Evolutionary conservation across 2,329 filamentous ascomycete species (phyloP).

Genomic region (Stagonosporopsis vannaccii): DNA sequence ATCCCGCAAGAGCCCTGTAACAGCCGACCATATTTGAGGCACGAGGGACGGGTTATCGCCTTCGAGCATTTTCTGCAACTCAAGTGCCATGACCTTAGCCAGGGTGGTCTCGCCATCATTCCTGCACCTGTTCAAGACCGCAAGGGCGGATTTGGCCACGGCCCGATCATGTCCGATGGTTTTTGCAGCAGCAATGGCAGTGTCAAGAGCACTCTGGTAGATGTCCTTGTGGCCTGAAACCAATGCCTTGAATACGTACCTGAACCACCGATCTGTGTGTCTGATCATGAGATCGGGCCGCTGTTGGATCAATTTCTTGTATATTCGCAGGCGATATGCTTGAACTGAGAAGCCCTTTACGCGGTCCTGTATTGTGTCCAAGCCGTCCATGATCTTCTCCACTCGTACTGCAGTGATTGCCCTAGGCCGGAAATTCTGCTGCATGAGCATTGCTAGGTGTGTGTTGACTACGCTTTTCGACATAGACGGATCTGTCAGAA

Average conservation of each 20-base stretch:
- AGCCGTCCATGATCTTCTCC: slow-evolving; percentile 71
- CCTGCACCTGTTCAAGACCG: slow-evolving; percentile 65
- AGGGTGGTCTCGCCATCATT: slow-evolving; percentile 62
- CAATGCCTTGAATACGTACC: slow-evolving; percentile 82
- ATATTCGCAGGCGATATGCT: slow-evolving; percentile 78
- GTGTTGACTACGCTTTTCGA: slow-evolving; percentile 82
- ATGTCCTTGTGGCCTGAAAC: slow-evolving; percentile 81
- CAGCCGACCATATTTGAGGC: slow-evolving; percentile 87
- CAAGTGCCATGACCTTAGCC: slow-evolving; percentile 68
- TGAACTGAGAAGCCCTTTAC: slow-evolving; percentile 82
- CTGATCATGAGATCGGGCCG: slow-evolving; percentile 72
- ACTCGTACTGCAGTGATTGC: slow-evolving; percentile 77
- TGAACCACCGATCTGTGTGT: slow-evolving; percentile 77
- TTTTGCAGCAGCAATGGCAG: slow-evolving; percentile 75
- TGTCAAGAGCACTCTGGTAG: slow-evolving; percentile 73
- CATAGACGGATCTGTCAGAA: slow-evolving; percentile 70
- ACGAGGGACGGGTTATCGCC: slow-evolving; percentile 70
- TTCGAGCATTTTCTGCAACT: slow-evolving; percentile 65
- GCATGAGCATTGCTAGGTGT: slow-evolving; percentile 79
- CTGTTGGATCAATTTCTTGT: slow-evolving; percentile 78
- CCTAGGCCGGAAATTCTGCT: slow-evolving; percentile 78
- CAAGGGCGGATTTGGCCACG: slow-evolving; percentile 70
- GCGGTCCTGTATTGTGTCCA: slow-evolving; percentile 76
- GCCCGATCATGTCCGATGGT: slow-evolving; percentile 72
- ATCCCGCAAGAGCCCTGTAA: slow-evolving; percentile 77